phyloP scores from a whole-genome alignment of 108 stramenopile species.

The Epipyxis sp. region DNA sequence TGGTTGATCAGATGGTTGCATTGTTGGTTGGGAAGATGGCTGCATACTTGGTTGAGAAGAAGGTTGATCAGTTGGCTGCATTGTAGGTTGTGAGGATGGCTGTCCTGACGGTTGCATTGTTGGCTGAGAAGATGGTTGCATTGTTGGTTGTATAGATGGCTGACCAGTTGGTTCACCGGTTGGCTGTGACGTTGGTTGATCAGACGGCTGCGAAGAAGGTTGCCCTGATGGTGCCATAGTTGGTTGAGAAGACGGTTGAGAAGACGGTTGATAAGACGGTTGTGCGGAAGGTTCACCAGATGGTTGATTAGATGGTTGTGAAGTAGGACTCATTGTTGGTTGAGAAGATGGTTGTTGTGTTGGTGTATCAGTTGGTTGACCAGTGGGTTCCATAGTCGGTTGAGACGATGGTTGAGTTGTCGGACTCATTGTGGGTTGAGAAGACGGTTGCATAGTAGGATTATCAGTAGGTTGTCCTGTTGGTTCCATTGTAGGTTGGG shows the following conservation, averaged over 20 bases:
- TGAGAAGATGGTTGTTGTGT: background rate
- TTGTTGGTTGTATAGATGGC: background rate
- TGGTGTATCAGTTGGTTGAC: background rate
- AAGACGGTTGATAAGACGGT: background rate
- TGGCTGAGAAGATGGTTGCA: slow-evolving; percentile 5
- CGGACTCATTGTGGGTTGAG: background rate
- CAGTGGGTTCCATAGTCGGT: background rate
- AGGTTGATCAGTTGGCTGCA: slow-evolving; percentile 1
- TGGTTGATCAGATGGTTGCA: background rate
- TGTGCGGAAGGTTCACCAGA: background rate
- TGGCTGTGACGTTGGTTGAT: background rate
- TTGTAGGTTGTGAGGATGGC: background rate
- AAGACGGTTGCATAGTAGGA: background rate
- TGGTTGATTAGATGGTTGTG: background rate
- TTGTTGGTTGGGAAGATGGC: background rate
- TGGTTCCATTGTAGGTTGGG: background rate
- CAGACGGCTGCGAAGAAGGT: background rate
- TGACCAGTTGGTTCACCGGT: slow-evolving; percentile 17
- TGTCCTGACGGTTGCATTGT: background rate
- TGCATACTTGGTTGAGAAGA: background rate
- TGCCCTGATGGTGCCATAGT: background rate
- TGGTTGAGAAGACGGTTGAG: background rate
- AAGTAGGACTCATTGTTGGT: background rate
- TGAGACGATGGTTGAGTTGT: background rate
- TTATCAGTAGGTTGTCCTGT: background rate